Base-by-base conservation (phyloP, 2,329 filamentous ascomycete genomes). In the Penicillium olsonii region DNA sequence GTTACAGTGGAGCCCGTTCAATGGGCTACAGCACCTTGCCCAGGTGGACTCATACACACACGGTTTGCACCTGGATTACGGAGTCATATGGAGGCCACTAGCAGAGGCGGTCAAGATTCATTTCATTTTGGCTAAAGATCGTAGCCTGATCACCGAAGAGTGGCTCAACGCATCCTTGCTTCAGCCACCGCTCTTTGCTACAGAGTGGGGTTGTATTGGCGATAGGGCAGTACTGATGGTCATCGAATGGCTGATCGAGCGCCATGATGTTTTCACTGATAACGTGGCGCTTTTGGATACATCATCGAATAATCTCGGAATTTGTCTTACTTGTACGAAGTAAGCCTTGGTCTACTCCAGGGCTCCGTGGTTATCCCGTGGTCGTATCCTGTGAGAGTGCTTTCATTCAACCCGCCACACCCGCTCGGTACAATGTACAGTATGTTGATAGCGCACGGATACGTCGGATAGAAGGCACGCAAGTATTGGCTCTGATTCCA, bases 341-440 rank as follows among this genome's bases (percentile, higher is more conserved):
- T n/a, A 42, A 29, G 14, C 27, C 33, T 38, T 48, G 31, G 31
- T 52, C 29, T 49, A 37, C 20, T 20, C 42, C 24, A 29, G 11
- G 26, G 2, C 26, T 10, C 18, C 19, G 24, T 24, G 22, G 15
- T 22, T 10, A 10, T 14, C 26, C 20, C n/a, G 22, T 26, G 12
- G 35, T 24, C 22, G 22, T 24, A 8, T 24, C 22, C 8, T 8
- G 22, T 24, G 22, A 24, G 37, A 40, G 24, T 48, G 37, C 29
- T 51, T 39, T 57, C 54, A 50, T 51, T 45, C 37, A 56, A 55
- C 42, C 60, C 55, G 58, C 60, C 52, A 61, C 53, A 60, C 48
- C 60, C 58, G 56, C 60, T 37, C 40, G 48, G 42, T 22, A 55
- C 39, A 44, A 52, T 50, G 22, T 42, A 57, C 39, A 44, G 50